These are phyloP conservation scores for Bjerkandera adusta DNA, from an alignment of 1,284 basidiomycete species.

Conservation along the genomic window DNA sequence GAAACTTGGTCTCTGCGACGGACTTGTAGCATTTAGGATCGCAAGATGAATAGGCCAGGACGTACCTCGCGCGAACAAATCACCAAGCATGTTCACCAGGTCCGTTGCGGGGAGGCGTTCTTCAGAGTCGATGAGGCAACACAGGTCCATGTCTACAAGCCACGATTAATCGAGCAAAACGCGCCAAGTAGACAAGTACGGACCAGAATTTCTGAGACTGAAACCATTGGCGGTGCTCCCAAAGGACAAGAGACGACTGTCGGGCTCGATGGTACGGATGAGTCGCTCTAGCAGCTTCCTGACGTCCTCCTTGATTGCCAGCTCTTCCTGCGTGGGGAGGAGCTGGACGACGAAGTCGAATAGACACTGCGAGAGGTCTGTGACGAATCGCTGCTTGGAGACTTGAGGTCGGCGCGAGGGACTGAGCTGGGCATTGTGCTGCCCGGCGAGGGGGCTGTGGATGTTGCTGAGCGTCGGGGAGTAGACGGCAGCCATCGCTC, in stretches of 20 bases:
- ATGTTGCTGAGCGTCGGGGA: slow-evolving; percentile 13
- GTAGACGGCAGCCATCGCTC: slow-evolving; percentile 16
- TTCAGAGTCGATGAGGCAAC: slow-evolving; percentile 89
- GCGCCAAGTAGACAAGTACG: slow-evolving; percentile 28
- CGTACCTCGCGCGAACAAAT: slow-evolving; percentile 88
- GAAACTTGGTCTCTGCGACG: slow-evolving; percentile 88
- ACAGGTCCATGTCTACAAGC: slow-evolving; percentile 93
- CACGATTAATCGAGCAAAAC: not conserved
- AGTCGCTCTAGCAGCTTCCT: slow-evolving; percentile 91
- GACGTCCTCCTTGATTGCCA: slow-evolving; percentile 94
- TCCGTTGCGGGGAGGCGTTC: slow-evolving; percentile 79
- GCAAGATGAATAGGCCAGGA: not conserved
- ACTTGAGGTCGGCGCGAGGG: slow-evolving; percentile 33
- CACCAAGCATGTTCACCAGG: slow-evolving; percentile 92
- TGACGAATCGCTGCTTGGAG: slow-evolving; percentile 58
- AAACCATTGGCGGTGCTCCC: slow-evolving; percentile 95
- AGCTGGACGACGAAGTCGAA: slow-evolving; percentile 89
- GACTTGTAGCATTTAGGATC: slow-evolving; percentile 9
- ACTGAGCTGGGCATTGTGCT: slow-evolving; percentile 25
- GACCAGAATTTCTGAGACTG: slow-evolving; percentile 92
- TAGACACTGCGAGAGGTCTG: slow-evolving; percentile 67
- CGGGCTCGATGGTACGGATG: slow-evolving; percentile 92
- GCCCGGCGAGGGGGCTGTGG: slow-evolving; percentile 6
- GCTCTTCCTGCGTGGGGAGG: slow-evolving; percentile 85
- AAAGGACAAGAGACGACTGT: slow-evolving; percentile 89